Evolutionary conservation across 257 asterid genomes (phyloP), one percentile per base, ranked within the genome.

Genomic region (Nicotiana attenuata): DNA sequence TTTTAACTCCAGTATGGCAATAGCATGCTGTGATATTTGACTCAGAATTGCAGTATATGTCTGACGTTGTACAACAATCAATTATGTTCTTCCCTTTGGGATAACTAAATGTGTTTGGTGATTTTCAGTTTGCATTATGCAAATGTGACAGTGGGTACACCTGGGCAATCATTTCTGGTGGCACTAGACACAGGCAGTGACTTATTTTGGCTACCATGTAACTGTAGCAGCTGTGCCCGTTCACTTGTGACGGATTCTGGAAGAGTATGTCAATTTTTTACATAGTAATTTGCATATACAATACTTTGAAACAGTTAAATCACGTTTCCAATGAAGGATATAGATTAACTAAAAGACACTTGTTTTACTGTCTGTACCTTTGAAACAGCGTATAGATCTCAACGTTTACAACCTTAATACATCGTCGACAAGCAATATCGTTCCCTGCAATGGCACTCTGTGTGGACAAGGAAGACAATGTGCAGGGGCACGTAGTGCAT

Each of bases 101-200:
- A 9, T 82, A 47, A 64, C 47, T 20, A 65, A 41, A 69, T 55
- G 10, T 16, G 22, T 69, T 10, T 73, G 65, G 47, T 55, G 80
- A 76, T 78, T 81, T 89, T 88, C 97, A 96, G 99, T 86, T 91
- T 96, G 92, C 97, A 93, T 84, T 96, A 96, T 84, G 89, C 97
- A 68, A 77, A 93, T 81, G 99, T 94, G 57, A 59, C 88, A 0
- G 92, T 93, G 81, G 99, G 99, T 3, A 91, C 94, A 7, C 99
- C 99, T 13, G 78, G 89, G 10, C 45, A 84, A 24, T 28, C 89
- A 65, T 96, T 84, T 81, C 85, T 94, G 20, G 99, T 96, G 84
- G 98, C 99, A 35, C 99, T 96, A 11, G 99, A 96, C 87, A 96
- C 99, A 0, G 99, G 99, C 47, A 96, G 99, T 26, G 94, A 96